Conservation (phyloP, 164 flowering plant species). For the Stephania japonica region DNA sequence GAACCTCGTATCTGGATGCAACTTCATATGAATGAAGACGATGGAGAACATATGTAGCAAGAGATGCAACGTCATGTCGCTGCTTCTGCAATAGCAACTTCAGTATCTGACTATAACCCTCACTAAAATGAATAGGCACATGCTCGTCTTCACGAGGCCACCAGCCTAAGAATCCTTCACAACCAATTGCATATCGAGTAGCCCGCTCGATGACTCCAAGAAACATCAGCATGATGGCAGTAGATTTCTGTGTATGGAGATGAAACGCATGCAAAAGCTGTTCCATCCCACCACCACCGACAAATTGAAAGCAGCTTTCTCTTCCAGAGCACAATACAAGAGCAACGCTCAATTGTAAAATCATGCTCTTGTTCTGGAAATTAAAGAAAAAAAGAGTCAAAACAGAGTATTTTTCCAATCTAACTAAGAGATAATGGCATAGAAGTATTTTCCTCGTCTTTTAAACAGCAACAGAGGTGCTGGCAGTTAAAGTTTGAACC, state of each 20-base stretch:
- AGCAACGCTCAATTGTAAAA: conserved; percentile 57
- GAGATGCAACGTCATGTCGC: conserved; percentile 85
- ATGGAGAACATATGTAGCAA: conserved; percentile 70
- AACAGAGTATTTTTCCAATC: background rate
- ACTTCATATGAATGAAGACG: conserved; percentile 88
- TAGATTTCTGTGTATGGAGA: conserved; percentile 35
- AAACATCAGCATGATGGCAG: conserved; percentile 46
- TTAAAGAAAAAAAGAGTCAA: conserved; percentile 8
- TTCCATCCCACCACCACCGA: conserved; percentile 81
- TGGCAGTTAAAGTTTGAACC: background rate
- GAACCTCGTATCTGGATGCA: conserved; percentile 86
- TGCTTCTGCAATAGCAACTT: conserved; percentile 68
- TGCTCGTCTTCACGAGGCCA: conserved; percentile 90
- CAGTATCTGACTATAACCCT: conserved; percentile 70
- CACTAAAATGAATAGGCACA: conserved; percentile 67
- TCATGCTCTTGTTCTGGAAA: conserved; percentile 51
- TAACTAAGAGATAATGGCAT: background rate
- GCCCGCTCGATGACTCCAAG: conserved; percentile 88
- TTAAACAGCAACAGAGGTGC: background rate
- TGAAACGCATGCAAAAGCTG: conserved; percentile 44
- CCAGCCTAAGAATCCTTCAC: conserved; percentile 97
- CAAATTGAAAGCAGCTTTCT: conserved; percentile 88
- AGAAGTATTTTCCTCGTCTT: background rate
- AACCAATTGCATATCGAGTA: conserved; percentile 79
- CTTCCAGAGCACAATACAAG: conserved; percentile 62